Conservation (phyloP, 2,329 filamentous ascomycete species). For the Colletotrichum magnum region DNA sequence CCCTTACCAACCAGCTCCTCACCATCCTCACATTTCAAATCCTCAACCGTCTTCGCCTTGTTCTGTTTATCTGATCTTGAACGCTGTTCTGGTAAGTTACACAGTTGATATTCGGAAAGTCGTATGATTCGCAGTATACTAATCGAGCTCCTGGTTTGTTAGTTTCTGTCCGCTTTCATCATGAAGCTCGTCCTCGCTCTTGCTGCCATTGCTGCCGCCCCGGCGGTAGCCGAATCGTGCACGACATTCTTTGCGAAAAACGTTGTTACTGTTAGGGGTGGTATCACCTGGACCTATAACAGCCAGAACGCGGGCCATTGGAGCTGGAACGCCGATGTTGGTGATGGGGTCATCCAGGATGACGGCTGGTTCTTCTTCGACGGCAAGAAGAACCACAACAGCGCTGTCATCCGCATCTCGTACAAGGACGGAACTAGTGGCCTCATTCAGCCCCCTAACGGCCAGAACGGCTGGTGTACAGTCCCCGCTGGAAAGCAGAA, state of each 20-base stretch:
- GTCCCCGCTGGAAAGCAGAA: background rate
- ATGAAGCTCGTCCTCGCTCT: too few species aligned
- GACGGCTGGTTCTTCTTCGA: constrained; percentile 12
- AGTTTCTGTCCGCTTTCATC: too few species aligned
- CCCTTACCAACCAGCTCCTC: too few species aligned
- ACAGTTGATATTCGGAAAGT: too few species aligned
- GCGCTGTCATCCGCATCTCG: background rate
- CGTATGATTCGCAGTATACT: too few species aligned
- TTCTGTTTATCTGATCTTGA: too few species aligned
- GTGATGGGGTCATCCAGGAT: constrained; percentile 2
- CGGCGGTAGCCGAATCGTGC: background rate
- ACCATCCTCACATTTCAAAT: too few species aligned
- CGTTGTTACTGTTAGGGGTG: background rate
- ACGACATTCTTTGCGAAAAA: background rate
- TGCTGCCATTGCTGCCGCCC: background rate
- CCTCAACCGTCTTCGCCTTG: too few species aligned
- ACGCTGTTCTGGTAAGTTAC: too few species aligned
- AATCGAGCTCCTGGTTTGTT: too few species aligned
- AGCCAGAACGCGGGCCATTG: background rate
- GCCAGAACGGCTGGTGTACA: background rate
- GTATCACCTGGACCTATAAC: background rate
- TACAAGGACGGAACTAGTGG: constrained; percentile 1
- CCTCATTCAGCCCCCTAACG: background rate
- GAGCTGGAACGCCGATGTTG: constrained; percentile 8
- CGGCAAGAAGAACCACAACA: background rate